phyloP scores from a whole-genome alignment of 2,329 filamentous ascomycete genomes.

The Ceratocystis variospora region DNA sequence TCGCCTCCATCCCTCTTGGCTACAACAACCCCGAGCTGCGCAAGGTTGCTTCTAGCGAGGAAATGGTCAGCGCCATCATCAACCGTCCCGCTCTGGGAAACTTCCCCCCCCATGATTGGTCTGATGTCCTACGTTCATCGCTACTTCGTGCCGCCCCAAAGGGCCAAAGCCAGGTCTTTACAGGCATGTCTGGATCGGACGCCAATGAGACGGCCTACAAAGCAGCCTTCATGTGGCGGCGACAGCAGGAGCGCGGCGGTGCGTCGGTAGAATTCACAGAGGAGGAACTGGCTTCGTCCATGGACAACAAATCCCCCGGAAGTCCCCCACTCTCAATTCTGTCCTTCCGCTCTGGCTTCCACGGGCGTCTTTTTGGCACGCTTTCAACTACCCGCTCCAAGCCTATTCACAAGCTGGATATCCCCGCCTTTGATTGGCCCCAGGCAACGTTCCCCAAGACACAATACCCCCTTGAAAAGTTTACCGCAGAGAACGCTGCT shows the following conservation, averaged over 20 bases:
- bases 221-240: constrained; percentile 71
- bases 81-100: constrained; percentile 70
- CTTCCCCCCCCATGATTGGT: constrained; percentile 67
- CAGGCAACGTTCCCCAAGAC: constrained; percentile 66
- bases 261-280: constrained; percentile 54
- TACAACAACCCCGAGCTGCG: constrained; percentile 65
- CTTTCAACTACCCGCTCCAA: constrained; percentile 70
- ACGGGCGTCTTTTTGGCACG: constrained; percentile 66
- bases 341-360: constrained; percentile 65
- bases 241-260: constrained; percentile 58
- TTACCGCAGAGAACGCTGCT: constrained; percentile 52
- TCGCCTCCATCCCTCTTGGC: constrained; percentile 70
- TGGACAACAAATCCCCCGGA: constrained; percentile 60
- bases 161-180: constrained; percentile 68
- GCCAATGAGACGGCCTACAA: constrained; percentile 80
- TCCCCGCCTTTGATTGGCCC: constrained; percentile 79
- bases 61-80: constrained; percentile 61
- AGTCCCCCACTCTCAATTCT: constrained; percentile 63
- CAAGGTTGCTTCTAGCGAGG: constrained; percentile 49
- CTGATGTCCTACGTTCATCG: constrained; percentile 54
- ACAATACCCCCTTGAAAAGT: constrained; percentile 62
- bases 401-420: constrained; percentile 75
- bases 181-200: constrained; percentile 63
- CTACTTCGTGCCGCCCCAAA: constrained; percentile 60
- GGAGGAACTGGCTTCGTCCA: constrained; percentile 52